These are phyloP conservation scores for Colletotrichum sp. DNA, from an alignment of 2,329 filamentous ascomycete genomes.

Conservation along the genomic window DNA sequence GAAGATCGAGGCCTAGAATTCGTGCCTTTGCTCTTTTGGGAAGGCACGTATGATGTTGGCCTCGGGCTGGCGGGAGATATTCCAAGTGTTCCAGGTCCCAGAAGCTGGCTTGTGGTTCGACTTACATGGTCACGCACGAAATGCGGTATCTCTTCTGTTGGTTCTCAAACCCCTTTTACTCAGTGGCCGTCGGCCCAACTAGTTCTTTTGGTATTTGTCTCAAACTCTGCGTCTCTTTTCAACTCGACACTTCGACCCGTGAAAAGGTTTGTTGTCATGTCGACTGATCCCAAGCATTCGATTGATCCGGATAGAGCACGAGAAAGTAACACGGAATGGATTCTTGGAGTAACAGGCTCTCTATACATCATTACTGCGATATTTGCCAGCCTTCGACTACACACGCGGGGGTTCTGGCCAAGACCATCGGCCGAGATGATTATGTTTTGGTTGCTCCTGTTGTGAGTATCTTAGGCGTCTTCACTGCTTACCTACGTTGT, in stretches of 20 bases:
- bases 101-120: neutral
- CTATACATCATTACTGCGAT: neutral
- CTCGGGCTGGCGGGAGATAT: neutral
- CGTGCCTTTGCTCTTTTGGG: neutral
- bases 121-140: neutral
- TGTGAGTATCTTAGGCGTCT: neutral
- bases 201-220: neutral
- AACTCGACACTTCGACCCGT: neutral
- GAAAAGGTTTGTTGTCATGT: neutral
- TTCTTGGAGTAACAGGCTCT: neutral
- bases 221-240: neutral
- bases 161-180: neutral
- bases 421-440: neutral
- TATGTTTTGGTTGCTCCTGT: neutral
- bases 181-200: neutral
- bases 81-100: neutral
- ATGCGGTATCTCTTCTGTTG: neutral
- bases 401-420: neutral
- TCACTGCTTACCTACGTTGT: neutral
- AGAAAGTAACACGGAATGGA: neutral
- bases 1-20: neutral
- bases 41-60: neutral
- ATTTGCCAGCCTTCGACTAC: neutral
- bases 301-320: neutral
- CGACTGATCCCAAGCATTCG: neutral